A percentile compares a stretch with the other conserved stretches of the same genome.
These are phyloP conservation scores for Neonectria neomacrospora DNA, from an alignment of 2,329 filamentous ascomycete species.

Conservation along the genomic window DNA sequence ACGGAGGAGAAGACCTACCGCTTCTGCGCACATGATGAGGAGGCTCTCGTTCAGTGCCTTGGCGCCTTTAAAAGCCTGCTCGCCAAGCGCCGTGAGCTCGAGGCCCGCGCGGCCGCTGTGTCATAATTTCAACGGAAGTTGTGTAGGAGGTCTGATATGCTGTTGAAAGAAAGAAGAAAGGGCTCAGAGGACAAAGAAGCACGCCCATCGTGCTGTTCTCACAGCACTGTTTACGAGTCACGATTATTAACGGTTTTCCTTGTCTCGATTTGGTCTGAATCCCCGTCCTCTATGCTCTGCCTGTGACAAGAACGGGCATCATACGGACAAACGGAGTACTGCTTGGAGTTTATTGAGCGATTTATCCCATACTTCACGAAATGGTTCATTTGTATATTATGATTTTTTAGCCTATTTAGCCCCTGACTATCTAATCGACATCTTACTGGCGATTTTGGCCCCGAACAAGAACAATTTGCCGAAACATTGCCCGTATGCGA, in stretches of 20 bases:
- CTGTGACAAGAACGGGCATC: neutral
- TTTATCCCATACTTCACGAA: conserved; percentile 10
- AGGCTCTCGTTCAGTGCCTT: conserved; percentile 83
- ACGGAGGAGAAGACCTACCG: conserved; percentile 88
- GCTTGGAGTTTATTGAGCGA: conserved; percentile 26
- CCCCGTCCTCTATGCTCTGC: neutral
- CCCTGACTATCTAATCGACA: conserved; percentile 13
- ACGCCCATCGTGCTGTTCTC: conserved; percentile 19
- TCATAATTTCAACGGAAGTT: neutral
- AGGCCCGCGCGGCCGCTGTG: conserved; percentile 58
- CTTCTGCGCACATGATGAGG: conserved; percentile 83
- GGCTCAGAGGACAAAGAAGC: neutral
- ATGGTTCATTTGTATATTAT: conserved; percentile 31
- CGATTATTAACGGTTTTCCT: conserved; percentile 39
- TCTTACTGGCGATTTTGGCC: neutral
- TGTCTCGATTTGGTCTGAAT: conserved; percentile 26
- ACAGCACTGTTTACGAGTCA: conserved; percentile 38
- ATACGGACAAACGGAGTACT: neutral
- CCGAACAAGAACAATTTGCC: neutral
- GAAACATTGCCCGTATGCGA: neutral
- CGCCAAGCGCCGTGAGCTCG: conserved; percentile 73
- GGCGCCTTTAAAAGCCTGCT: conserved; percentile 91
- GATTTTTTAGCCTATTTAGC: conserved; percentile 20
- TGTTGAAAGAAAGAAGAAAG: neutral
- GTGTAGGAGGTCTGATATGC: conserved; percentile 1